These are phyloP conservation scores for Xerocomellus dryophilus DNA, from an alignment of 768 basidiomycete species.

Conservation along the genomic window DNA sequence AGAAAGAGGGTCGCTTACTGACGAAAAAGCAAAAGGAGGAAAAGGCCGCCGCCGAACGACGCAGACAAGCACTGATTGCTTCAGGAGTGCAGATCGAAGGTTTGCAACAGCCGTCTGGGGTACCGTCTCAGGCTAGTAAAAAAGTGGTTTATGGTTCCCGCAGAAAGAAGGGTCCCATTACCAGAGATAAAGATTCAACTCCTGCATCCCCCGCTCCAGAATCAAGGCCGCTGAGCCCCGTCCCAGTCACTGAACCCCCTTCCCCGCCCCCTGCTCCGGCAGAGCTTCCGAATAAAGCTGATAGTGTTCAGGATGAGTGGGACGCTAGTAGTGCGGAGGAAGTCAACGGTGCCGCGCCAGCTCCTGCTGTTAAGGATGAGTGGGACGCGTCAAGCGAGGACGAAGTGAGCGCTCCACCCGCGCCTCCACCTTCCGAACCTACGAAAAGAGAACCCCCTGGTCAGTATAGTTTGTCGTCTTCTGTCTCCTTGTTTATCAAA, in stretches of 20 bases:
- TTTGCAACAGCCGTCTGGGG: conserved; percentile 57
- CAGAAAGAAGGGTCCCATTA: conserved; percentile 67
- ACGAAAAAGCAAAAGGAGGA: conserved; percentile 99
- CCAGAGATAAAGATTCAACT: conserved; percentile 39
- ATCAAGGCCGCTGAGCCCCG: conserved; percentile 50
- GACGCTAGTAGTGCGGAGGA: conserved; percentile 48
- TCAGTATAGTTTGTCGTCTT: conserved; percentile 6
- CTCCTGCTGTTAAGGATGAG: conserved; percentile 44
- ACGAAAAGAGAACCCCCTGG: conserved; percentile 7
- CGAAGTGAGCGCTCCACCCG: conserved; percentile 37
- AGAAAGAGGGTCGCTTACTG: conserved; percentile 90
- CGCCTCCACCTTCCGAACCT: background rate
- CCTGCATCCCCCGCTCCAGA: conserved; percentile 48
- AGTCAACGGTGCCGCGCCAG: conserved; percentile 26
- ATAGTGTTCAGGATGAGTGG: conserved; percentile 51
- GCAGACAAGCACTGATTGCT: conserved; percentile 85
- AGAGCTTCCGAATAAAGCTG: conserved; percentile 23
- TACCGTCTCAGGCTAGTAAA: conserved; percentile 43
- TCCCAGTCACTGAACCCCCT: conserved; percentile 22
- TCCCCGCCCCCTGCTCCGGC: conserved; percentile 28
- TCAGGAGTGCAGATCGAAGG: conserved; percentile 91
- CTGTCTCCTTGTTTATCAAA: background rate
- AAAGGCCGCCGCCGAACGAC: conserved; percentile 83
- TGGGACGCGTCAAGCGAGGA: conserved; percentile 73
- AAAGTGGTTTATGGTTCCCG: conserved; percentile 81